Base-by-base conservation (phyloP, 2,329 filamentous ascomycete species). In the Orbilia blumenaviensis region DNA sequence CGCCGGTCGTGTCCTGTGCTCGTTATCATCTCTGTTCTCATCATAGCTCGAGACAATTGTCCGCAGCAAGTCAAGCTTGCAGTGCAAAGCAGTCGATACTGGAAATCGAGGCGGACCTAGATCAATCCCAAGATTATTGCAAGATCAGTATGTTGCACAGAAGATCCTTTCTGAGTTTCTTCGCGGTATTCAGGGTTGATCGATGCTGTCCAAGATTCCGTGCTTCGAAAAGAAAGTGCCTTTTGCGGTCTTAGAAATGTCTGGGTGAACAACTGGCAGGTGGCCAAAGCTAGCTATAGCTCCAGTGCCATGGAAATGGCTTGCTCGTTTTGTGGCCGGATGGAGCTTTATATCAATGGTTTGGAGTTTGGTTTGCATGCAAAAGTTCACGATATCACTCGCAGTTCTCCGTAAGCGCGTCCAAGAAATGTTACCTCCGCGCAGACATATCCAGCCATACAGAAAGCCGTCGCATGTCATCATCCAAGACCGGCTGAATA, bases 61-160 rank as follows among this genome's bases (percentile, higher is more conserved):
- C 71, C 62, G 56, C 23, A 29, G 29, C 66, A 58, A 32, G 71
- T 75, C 71, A 75, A 75, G 63, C 38, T 60, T 41, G n/a, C n/a
- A 23, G 18, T 21, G 18, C 14, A 50, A 14, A 36, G 14, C 12
- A 16, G n/a, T 34, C 18, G 29, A 34, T 50, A 18, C 42, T 32
- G 18, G 36, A 67, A 67, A 61, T 74, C 62, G 72, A 76, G 72
- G 72, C 72, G 72, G 58, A 36, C 64, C 48, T 32, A n/a, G 38
- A 52, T 38, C 21, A 16, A 29, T 64, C 60, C 60, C 63, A 67
- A 50, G 62, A 18, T 62, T n/a, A n/a, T 73, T 58, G 18, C 36
- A 38, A 56, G 29, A 56, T 56, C 52, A 56, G 52, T 38, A n/a
- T n/a, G n/a, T n/a, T n/a, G n/a, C n/a, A 56, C 29, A 27, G 18